Evolutionary conservation across 208 protist genomes (phyloP).

Genomic region (Acanthamoeba royreba): DNA sequence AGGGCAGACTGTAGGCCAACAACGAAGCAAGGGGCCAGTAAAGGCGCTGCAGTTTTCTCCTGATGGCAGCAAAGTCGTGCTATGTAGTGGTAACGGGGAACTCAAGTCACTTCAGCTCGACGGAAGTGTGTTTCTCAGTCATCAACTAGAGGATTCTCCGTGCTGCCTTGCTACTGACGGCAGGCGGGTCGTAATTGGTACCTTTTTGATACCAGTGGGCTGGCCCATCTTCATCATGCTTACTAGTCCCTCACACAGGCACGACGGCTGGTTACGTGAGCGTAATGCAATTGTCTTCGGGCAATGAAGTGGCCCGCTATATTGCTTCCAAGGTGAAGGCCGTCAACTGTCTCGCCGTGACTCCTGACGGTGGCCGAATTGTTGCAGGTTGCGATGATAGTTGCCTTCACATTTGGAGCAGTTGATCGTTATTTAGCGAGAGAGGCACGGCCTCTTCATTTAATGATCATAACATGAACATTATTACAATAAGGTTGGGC

Average conservation of each 20-base stretch:
- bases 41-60: neutral
- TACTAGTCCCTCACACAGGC: neutral
- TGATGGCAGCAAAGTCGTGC: neutral
- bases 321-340: neutral
- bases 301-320: neutral
- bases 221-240: neutral
- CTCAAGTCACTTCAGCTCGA: neutral
- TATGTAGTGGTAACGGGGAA: neutral
- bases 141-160: neutral
- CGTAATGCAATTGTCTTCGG: neutral
- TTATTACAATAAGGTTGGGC: too few species aligned
- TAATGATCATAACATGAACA: too few species aligned
- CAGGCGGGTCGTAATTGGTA: neutral
- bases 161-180: neutral
- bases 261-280: neutral
- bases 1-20: neutral
- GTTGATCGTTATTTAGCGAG: too few species aligned
- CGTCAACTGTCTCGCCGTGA: neutral
- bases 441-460: too few species aligned
- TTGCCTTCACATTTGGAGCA: neutral
- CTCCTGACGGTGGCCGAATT: neutral
- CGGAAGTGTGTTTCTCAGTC: neutral
- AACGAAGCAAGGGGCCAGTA: neutral
- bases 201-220: neutral
- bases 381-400: neutral